Evolutionary conservation across 441 rosid genomes (phyloP), one percentile per base, ranked within the genome.

Genomic region (Dalechampia spathulata): DNA sequence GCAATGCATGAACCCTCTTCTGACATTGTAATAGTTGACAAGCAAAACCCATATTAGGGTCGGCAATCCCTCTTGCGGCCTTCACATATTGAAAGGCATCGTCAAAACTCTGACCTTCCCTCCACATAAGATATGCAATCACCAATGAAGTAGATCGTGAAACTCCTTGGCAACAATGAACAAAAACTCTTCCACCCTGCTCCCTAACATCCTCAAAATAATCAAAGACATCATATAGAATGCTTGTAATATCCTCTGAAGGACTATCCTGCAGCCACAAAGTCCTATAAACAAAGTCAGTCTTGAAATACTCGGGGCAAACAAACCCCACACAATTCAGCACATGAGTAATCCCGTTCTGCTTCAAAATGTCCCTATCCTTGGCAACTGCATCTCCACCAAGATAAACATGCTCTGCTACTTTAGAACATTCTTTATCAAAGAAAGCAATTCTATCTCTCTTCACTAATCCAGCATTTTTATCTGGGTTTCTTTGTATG

Each of bases 11-110:
- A 58, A 92, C 96, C 74, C 99, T 82, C 74, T 92, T 92, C 52
- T 92, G 99, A 73, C 97, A 92, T 56, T 92, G 97, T 46, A 92
- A 56, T 72, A 92, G 62, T 78, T 92, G 99, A 72, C 97, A 92
- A 64, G 99, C 97, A 65, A 92, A 92, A 40, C 99, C 99, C 99
- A 92, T 87, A 69, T 92, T 92, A 21, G 99, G 99, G 72, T 92
- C 97, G 34, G 97, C 96, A 54, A 92, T 92, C 52, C 94, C 94
- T 74, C 99, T 82, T 0, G 97, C 97, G 22, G 92, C 85, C 80
- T 92, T 92, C 50, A 92, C 99, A 51, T 82, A 79, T 76, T 80
- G 96, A 74, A 92, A 89, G 39, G 99, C 99, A 72, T 89, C 99
- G 55, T 92, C 99, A 55, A 89, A 92, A 72, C 88, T 89, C 84